Evolutionary conservation across 805 yeast genomes (phyloP), one percentile per base, ranked within the genome.

Genomic region (Saturnispora serradocipensis): DNA sequence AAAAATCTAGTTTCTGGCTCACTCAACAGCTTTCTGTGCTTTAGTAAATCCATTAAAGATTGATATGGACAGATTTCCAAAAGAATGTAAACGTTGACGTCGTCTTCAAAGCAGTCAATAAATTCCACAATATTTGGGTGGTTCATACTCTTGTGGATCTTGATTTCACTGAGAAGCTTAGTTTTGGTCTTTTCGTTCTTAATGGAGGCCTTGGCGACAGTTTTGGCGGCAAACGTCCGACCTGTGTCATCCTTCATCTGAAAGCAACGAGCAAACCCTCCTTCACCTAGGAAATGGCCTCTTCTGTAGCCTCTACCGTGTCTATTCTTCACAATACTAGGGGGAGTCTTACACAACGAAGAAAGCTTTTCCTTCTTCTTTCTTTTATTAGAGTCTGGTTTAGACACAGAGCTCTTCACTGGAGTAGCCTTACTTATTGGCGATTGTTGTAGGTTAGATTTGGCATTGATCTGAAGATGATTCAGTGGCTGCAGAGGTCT

Each of bases 261-360:
- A 71, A 93, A 93, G 66, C 99, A 93, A 64, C 98, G 81, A 16
- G 99, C 99, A 73, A 93, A 93, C 0, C 99, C 99, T 54, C 99
- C 99, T 71, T 91, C 98, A 36, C 99, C 99, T 35, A 93, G 73
- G 61, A 89, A 90, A 54, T 75, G 75, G 1, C 98, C 98, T 64
- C 98, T 79, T 57, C 86, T 88, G 68, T 86, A 93, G 60, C 89
- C 95, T 64, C 87, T 80, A 43, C 97, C 97, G 53, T 78, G 76
- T 69, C 90, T 79, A 43, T 93, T 88, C 59, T 91, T 78, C 58
- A 93, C 95, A 57, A 90, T 76, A 16, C 96, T 85, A 35, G 99
- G 99, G 2, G 99, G 99, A 2, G 99, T 93, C 68, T 88, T 88
- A 69, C 99, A 93, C 49, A 93, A 75, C 0, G 97, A 80, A 3